A percentile compares a stretch with the other conserved stretches of the same genome.
These are phyloP conservation scores for Penicillium sp. DNA, from an alignment of 2,329 filamentous ascomycete species.

Conservation along the genomic window DNA sequence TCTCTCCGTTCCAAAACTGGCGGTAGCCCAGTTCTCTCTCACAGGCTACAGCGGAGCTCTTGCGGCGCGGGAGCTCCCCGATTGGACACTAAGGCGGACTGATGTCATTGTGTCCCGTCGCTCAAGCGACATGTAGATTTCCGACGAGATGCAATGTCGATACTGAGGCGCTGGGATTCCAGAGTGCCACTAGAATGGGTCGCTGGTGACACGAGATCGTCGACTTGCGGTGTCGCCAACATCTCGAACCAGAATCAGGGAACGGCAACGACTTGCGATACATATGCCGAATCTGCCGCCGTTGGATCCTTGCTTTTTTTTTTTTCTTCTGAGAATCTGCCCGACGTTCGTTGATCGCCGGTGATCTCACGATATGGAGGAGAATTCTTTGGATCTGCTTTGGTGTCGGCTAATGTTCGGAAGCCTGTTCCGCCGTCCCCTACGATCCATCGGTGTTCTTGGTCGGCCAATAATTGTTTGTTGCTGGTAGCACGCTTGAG, in stretches of 20 bases:
- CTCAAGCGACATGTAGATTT: background rate
- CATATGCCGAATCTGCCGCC: background rate
- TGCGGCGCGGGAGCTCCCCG: slow-evolving; percentile 5
- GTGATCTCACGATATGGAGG: background rate
- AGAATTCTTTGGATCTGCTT: background rate
- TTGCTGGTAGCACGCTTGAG: background rate
- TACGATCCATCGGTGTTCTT: background rate
- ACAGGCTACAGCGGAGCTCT: background rate
- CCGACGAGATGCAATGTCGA: background rate
- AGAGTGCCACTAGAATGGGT: background rate
- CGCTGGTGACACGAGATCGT: background rate
- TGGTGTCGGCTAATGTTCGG: slow-evolving; percentile 1
- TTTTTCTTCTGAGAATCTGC: background rate
- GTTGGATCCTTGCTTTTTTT: background rate
- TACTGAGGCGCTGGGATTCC: background rate
- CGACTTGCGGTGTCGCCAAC: background rate
- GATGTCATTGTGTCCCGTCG: slow-evolving; percentile 9
- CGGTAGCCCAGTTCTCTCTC: no score
- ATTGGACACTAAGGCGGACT: background rate
- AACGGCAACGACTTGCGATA: background rate
- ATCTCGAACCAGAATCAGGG: no score
- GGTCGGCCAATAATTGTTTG: background rate
- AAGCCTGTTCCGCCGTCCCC: background rate
- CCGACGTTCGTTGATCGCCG: background rate
- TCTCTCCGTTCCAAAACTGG: no score